phyloP scores from a whole-genome alignment of 176 grass and related monocot genomes.

The Aegilops umbellulata region DNA sequence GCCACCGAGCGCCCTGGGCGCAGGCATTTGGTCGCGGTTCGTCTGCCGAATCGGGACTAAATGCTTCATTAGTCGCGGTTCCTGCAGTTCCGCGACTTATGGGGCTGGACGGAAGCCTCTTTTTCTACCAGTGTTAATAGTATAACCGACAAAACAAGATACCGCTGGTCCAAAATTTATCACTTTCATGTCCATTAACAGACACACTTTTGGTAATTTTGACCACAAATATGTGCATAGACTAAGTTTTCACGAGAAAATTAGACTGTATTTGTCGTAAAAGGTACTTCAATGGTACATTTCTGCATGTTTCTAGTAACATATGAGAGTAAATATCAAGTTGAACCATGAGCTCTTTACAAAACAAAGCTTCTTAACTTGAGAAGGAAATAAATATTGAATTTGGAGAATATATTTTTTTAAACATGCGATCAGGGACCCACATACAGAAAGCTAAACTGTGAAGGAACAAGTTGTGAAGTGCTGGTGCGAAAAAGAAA shows the following conservation, averaged over 20 bases:
- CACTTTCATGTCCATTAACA: not conserved
- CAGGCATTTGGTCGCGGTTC: no score
- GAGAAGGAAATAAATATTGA: not conserved
- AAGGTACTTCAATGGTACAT: not conserved
- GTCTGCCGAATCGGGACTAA: no score
- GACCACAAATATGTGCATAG: not conserved
- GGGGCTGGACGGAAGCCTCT: no score
- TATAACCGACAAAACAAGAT: constrained; percentile 5
- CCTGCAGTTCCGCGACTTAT: no score
- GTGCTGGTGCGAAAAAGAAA: not conserved
- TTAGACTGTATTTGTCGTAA: not conserved
- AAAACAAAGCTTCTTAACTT: not conserved
- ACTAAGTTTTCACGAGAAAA: constrained; percentile 3
- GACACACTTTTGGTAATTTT: not conserved
- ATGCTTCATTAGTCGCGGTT: no score
- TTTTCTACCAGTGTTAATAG: no score
- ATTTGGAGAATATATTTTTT: not conserved
- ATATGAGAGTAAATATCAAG: not conserved
- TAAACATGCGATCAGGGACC: not conserved
- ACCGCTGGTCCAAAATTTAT: not conserved
- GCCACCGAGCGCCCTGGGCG: no score
- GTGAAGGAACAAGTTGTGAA: not conserved
- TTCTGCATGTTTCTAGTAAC: not conserved
- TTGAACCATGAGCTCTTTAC: not conserved
- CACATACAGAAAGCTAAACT: not conserved